Conservation (phyloP, 1,284 basidiomycete genomes). For the Trametes versicolor region DNA sequence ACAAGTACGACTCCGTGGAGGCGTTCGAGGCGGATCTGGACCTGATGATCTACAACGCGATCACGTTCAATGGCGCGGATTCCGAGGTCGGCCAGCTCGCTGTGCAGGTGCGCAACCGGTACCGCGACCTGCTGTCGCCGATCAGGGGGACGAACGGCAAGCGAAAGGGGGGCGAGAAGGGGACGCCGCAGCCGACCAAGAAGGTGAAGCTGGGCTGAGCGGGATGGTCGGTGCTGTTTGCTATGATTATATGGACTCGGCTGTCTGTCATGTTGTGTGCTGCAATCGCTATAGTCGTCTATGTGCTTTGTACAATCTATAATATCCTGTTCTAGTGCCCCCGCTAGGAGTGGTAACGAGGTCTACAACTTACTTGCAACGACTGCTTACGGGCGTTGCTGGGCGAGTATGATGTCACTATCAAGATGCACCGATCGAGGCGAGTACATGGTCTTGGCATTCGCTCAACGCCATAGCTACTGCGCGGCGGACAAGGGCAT, state of each 20-base stretch:
- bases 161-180: slow-evolving; percentile 73
- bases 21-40: slow-evolving; percentile 85
- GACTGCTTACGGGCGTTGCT: not conserved
- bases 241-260: slow-evolving; percentile 33
- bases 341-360: not conserved
- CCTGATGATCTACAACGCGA: slow-evolving; percentile 88
- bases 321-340: slow-evolving; percentile 19
- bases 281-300: slow-evolving; percentile 31
- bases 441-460: slow-evolving; percentile 28
- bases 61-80: slow-evolving; percentile 85
- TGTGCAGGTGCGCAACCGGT: slow-evolving; percentile 56
- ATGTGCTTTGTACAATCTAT: slow-evolving; percentile 33
- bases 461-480: slow-evolving; percentile 17
- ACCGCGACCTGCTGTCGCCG: slow-evolving; percentile 60
- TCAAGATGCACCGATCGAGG: slow-evolving; percentile 22
- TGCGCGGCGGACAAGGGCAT: slow-evolving; percentile 6
- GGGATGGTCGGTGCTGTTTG: slow-evolving; percentile 21
- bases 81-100: slow-evolving; percentile 79
- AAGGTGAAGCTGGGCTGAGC: slow-evolving; percentile 61
- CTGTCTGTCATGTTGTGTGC: slow-evolving; percentile 32
- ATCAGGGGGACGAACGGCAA: slow-evolving; percentile 64
- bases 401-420: slow-evolving; percentile 35
- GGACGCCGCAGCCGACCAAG: slow-evolving; percentile 72
- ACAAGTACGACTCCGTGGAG: slow-evolving; percentile 83
- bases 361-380: not conserved